Conservation (phyloP, 495 filamentous ascomycete genomes). For the Hypoxylon fuscum region DNA sequence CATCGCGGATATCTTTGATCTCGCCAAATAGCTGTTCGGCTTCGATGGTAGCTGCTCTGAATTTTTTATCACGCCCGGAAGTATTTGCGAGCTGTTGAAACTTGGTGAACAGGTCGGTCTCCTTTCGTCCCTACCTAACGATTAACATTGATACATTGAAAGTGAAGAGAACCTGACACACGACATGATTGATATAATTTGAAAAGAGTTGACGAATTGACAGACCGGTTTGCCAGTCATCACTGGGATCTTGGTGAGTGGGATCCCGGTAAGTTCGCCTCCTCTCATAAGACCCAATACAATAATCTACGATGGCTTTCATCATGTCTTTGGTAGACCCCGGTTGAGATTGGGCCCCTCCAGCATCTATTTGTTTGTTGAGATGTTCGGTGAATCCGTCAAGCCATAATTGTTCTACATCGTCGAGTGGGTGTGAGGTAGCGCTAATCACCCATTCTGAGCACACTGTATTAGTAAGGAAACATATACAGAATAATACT, state of each 20-base stretch:
- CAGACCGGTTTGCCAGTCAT: slow-evolving; percentile 12
- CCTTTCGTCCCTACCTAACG: slow-evolving; percentile 8
- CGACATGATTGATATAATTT: slow-evolving; percentile 27
- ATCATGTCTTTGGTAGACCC: slow-evolving; percentile 26
- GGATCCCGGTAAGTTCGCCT: slow-evolving; percentile 3
- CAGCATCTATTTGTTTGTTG: slow-evolving; percentile 14
- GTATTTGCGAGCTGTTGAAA: slow-evolving; percentile 3
- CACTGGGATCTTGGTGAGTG: neutral
- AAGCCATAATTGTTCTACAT: slow-evolving; percentile 16
- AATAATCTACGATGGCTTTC: slow-evolving; percentile 24
- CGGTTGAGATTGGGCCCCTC: slow-evolving; percentile 21
- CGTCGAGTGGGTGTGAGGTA: slow-evolving; percentile 18
- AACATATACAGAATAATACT: neutral
- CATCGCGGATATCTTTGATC: slow-evolving; percentile 10
- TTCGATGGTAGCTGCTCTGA: slow-evolving; percentile 1
- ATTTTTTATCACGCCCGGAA: neutral
- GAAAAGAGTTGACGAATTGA: slow-evolving; percentile 29
- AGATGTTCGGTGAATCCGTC: slow-evolving; percentile 23
- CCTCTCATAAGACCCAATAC: slow-evolving; percentile 17
- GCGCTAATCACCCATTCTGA: slow-evolving; percentile 17
- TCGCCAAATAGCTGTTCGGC: slow-evolving; percentile 3
- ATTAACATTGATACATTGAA: neutral
- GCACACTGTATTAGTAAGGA: slow-evolving; percentile 3
- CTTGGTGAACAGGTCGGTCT: slow-evolving; percentile 6
- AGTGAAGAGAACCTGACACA: slow-evolving; percentile 4